These are phyloP conservation scores for Fomitopsis serialis DNA, from an alignment of 768 basidiomycete species.

Conservation along the genomic window DNA sequence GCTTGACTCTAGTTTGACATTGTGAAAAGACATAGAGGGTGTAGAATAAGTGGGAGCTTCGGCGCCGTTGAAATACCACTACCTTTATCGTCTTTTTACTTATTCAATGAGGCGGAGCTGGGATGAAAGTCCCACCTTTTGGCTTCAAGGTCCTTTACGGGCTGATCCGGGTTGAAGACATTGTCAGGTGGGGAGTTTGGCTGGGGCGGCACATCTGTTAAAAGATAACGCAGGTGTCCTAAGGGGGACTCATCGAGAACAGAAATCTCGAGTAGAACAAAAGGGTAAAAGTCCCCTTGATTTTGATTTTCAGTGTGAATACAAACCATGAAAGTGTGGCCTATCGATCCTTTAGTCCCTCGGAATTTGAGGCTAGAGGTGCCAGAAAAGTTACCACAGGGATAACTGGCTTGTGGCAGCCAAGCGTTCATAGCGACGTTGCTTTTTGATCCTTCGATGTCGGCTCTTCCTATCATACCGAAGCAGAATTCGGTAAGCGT, in stretches of 20 bases:
- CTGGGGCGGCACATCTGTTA: slow-evolving; percentile 79
- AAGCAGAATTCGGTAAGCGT: slow-evolving; percentile 78
- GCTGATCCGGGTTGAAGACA: slow-evolving; percentile 70
- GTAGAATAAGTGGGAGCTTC: slow-evolving; percentile 80
- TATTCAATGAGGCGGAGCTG: slow-evolving; percentile 73
- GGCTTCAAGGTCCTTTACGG: slow-evolving; percentile 63
- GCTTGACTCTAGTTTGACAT: slow-evolving; percentile 85
- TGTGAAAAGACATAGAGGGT: slow-evolving; percentile 80
- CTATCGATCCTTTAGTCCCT: slow-evolving; percentile 78
- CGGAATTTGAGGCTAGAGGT: slow-evolving; percentile 77
- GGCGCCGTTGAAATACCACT: slow-evolving; percentile 78
- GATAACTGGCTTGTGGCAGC: slow-evolving; percentile 79
- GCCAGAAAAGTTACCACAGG: slow-evolving; percentile 78
- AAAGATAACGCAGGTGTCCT: slow-evolving; percentile 78
- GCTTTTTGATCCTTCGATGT: slow-evolving; percentile 82
- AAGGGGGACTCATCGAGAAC: slow-evolving; percentile 76
- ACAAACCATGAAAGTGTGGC: slow-evolving; percentile 78
- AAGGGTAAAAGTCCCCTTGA: slow-evolving; percentile 79
- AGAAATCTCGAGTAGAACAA: slow-evolving; percentile 78
- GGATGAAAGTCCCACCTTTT: slow-evolving; percentile 68
- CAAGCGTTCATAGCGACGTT: slow-evolving; percentile 82
- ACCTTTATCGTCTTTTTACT: slow-evolving; percentile 78
- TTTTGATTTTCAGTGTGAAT: slow-evolving; percentile 77
- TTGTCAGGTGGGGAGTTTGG: slow-evolving; percentile 81
- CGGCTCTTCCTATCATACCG: slow-evolving; percentile 78